Evolutionary conservation across 208 protist genomes (phyloP), one percentile per base, ranked within the genome.

Genomic region (Balamuthia mandrillaris): DNA sequence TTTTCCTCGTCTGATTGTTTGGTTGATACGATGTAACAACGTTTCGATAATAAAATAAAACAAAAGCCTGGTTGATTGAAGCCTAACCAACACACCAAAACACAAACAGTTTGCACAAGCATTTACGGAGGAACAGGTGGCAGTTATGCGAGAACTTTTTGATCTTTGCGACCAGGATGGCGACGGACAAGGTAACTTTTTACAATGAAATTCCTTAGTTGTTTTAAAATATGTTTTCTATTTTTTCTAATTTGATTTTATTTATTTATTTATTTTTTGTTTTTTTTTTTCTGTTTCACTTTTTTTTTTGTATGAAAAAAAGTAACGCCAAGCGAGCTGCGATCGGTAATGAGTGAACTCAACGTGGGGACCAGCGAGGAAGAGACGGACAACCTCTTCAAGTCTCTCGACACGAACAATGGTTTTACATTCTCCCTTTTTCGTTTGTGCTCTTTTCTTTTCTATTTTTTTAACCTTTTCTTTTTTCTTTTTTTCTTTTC

Each of bases 291-390:
- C 39, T 14, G 18, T 5, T 1, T 29, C 1, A n/a, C 29, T 2
- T 47, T 7, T 75, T 10, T 79, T 3, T 2, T 2, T 47, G 3
- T 12, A 12, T 77, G 14, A 29, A 79, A n/a, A n/a, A n/a, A n/a
- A n/a, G n/a, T n/a, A n/a, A n/a, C n/a, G 3, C 14, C 24, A 52
- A 12, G 37, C 47, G 70, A 79, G 4, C 27, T 79, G 47, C 18
- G 47, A 7, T n/a, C 47, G 24, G 70, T 79, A 6, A 79, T 79
- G 70, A 45, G 56, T 24, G 70, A 79, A 60, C 70, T 79, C 24
- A 45, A 45, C 3, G 24, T 79, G 1, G 27, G 35, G 21, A 45
- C 56, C 42, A 33, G 70, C 41, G 56, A 79, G 70, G 70, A 79
- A 18, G 70, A 79, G 39, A 58, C 56, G 16, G 70, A 79, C n/a